phyloP scores from a whole-genome alignment of 257 asterid species.

The Gentiana macrophylla region DNA sequence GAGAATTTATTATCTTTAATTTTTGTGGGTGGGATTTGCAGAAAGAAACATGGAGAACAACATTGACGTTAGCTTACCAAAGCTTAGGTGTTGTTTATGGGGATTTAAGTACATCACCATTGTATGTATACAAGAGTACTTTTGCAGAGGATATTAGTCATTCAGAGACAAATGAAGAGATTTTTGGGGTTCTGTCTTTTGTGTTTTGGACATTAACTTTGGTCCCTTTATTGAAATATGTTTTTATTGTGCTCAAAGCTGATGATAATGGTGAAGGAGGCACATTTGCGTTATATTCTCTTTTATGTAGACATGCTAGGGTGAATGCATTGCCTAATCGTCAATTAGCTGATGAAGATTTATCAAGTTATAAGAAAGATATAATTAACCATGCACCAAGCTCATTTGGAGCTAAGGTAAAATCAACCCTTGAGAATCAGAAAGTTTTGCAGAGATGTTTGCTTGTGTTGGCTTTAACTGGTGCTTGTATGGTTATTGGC shows the following conservation, averaged over 20 bases:
- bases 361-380: conserved; percentile 64
- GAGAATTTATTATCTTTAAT: no score
- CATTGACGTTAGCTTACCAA: conserved; percentile 76
- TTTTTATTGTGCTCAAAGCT: conserved; percentile 82
- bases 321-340: conserved; percentile 79
- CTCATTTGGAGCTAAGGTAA: conserved; percentile 51
- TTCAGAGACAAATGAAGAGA: conserved; percentile 78
- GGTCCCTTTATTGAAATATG: conserved; percentile 69
- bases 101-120: conserved; percentile 93
- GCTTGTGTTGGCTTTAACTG: conserved; percentile 73
- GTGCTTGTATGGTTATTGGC: conserved; percentile 97
- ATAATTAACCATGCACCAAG: conserved; percentile 29
- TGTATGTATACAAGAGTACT: conserved; percentile 73
- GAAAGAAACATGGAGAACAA: conserved; percentile 30
- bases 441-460: conserved; percentile 47
- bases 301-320: conserved; percentile 79
- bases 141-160: conserved; percentile 76
- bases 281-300: conserved; percentile 85
- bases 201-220: conserved; percentile 86
- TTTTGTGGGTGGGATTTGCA: conserved; percentile 18
- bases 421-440: conserved; percentile 67
- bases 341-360: conserved; percentile 83
- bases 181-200: conserved; percentile 78
- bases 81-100: conserved; percentile 97
- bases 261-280: conserved; percentile 99